phyloP scores from a whole-genome alignment of 305 asterid species.

The Solanum chacoense region DNA sequence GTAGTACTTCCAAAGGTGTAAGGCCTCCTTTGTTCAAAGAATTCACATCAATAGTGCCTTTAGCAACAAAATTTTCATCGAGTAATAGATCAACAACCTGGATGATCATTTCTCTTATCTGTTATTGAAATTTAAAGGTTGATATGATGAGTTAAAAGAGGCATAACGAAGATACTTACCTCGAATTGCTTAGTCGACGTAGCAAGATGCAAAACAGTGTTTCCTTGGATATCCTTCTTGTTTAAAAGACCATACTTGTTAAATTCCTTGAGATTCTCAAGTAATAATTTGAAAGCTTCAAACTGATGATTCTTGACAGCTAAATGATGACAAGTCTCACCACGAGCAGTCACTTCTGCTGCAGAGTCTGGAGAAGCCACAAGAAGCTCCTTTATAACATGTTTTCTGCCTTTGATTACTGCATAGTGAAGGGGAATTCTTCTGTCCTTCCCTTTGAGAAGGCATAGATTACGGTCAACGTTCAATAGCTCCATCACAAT shows the following conservation, averaged over 20 bases:
- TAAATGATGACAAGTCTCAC: slow-evolving; percentile 35
- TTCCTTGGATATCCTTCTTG: slow-evolving; percentile 22
- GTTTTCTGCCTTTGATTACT: slow-evolving; percentile 30
- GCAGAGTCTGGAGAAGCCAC: slow-evolving; percentile 20
- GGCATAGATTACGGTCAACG: slow-evolving; percentile 24
- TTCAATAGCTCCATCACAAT: slow-evolving; percentile 31
- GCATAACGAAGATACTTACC: slow-evolving; percentile 14
- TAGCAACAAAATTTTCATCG: slow-evolving; percentile 11
- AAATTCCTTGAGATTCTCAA: not conserved
- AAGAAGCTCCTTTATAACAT: slow-evolving; percentile 20
- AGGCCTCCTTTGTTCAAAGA: slow-evolving; percentile 12
- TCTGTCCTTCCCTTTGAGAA: slow-evolving; percentile 32
- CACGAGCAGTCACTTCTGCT: slow-evolving; percentile 25
- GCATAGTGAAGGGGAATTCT: slow-evolving; percentile 50
- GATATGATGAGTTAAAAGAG: not conserved
- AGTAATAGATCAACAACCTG: slow-evolving; percentile 35
- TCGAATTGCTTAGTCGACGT: slow-evolving; percentile 36
- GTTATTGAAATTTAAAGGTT: not conserved
- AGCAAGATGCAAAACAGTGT: slow-evolving; percentile 46
- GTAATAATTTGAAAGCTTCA: slow-evolving; percentile 24
- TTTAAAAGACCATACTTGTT: slow-evolving; percentile 16
- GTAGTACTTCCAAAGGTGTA: slow-evolving; percentile 17
- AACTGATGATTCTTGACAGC: slow-evolving; percentile 33
- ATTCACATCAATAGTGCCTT: slow-evolving; percentile 27
- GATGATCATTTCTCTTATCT: not conserved